Conservation (phyloP, 176 grass and related monocot species). For the Otatea glauca region DNA sequence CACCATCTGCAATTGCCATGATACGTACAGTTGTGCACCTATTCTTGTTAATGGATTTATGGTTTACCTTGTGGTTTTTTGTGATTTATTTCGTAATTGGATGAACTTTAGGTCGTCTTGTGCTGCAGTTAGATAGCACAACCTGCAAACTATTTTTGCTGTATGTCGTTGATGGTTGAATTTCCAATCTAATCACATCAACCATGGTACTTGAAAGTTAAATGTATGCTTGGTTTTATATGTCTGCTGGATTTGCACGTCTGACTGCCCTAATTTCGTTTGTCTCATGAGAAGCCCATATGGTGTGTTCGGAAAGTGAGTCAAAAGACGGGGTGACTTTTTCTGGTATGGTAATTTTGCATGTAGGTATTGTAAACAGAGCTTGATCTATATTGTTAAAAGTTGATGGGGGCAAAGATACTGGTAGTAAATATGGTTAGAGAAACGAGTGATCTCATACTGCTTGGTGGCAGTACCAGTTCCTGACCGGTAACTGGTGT, state of each 20-base stretch:
- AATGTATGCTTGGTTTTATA: background rate
- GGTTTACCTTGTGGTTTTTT: background rate
- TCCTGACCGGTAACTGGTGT: background rate
- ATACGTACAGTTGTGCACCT: background rate
- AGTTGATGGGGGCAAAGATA: background rate
- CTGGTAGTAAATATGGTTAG: background rate
- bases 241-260: background rate
- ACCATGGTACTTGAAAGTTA: constrained; percentile 11
- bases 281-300: background rate
- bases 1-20: background rate
- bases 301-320: background rate
- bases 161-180: background rate
- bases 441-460: background rate
- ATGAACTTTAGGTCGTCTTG: background rate
- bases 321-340: background rate
- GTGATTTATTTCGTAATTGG: background rate
- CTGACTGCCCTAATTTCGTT: background rate
- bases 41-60: background rate
- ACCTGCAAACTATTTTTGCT: background rate
- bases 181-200: background rate
- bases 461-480: background rate
- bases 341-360: background rate
- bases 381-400: background rate
- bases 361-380: background rate
- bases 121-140: background rate